Evolutionary conservation across 1,139 yeast genomes (phyloP).

Genomic region (Yamadazyma epiphylla): DNA sequence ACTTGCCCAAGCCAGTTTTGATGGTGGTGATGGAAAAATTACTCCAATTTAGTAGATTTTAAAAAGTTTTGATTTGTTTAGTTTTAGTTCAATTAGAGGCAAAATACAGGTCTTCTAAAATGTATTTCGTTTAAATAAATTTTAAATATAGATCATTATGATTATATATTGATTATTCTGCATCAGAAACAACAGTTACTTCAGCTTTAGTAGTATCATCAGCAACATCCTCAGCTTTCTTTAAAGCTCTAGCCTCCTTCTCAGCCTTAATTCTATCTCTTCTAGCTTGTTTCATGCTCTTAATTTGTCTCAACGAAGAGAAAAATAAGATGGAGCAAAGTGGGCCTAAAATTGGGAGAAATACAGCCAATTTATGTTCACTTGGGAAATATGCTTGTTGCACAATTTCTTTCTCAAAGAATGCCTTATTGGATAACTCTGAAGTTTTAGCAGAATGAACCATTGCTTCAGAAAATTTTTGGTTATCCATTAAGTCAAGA

Average conservation of each 20-base stretch:
- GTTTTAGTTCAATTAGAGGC: too few relatives aligned
- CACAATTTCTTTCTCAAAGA: conserved; percentile 91
- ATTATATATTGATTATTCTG: too few relatives aligned
- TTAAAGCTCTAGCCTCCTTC: conserved; percentile 9
- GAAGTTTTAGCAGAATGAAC: conserved; percentile 53
- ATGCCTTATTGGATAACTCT: conserved; percentile 65
- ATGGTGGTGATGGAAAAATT: conserved; percentile 32
- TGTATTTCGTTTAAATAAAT: background rate
- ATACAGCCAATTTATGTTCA: conserved; percentile 91
- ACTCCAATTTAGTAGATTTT: conserved; percentile 11
- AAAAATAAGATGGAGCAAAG: conserved; percentile 62
- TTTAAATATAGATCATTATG: background rate
- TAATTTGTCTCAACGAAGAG: conserved; percentile 43
- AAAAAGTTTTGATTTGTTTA: background rate
- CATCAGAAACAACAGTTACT: conserved; percentile 19
- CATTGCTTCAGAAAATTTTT: conserved; percentile 46
- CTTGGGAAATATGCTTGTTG: conserved; percentile 93
- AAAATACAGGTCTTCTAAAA: background rate
- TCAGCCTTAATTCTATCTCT: conserved; percentile 1
- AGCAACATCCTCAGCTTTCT: too few relatives aligned
- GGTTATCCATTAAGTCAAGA: conserved; percentile 21
- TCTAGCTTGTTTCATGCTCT: conserved; percentile 19
- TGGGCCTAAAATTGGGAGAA: conserved; percentile 87
- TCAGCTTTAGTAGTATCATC: too few relatives aligned
- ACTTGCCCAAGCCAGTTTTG: conserved; percentile 51